Base-by-base conservation (phyloP, 768 basidiomycete genomes). In the Clitopilus passeckerianus region DNA sequence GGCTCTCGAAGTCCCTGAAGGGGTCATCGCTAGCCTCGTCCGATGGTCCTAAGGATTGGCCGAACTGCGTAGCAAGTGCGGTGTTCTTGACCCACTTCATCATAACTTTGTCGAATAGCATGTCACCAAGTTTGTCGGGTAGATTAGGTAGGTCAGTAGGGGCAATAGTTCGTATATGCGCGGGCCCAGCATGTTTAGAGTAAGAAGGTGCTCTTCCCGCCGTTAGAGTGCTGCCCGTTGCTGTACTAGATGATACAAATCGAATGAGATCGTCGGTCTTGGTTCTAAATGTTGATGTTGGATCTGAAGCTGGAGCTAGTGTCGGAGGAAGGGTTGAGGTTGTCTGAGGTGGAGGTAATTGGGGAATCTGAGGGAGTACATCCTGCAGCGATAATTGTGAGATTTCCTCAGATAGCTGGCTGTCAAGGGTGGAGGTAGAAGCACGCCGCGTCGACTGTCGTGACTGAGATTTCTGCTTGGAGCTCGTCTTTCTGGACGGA, bases 1-100 rank as follows among this genome's bases (percentile, higher is more conserved):
- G 69, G 65, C 93, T 94, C 68, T 96, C 95, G 57, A 98, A 89
- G 65, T 95, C 95, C 33, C 85, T 84, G 72, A 98, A 98, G 7
- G 93, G 91, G 75, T 98, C 95, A 64, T 93, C 91, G 61, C 90
- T 91, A 44, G 81, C 78, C 43, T 81, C 74, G 27, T 74, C 79
- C 57, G 75, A 67, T 60, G 69, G 71, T 64, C 62, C 69, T 61
- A 57, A 67, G 57, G 57, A 68, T 58, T 59, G 74, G 61, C 64
- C 75, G 63, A 59, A 68, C 57, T 66, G 65, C 20, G 70, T 68
- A 4, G 69, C 70, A 22, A 71, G 67, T 7, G 77, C 75, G 0
- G 80, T 77, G 24, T 77, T 83, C 74, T 86, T 89, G 57, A 93
- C 86, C 94, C 94, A 96, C 64, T 82, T 85, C 89, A 93, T 91